Evolutionary conservation across 2,329 filamentous ascomycete genomes (phyloP), one percentile per base, ranked within the genome.

Genomic region (Trichoderma sp.): DNA sequence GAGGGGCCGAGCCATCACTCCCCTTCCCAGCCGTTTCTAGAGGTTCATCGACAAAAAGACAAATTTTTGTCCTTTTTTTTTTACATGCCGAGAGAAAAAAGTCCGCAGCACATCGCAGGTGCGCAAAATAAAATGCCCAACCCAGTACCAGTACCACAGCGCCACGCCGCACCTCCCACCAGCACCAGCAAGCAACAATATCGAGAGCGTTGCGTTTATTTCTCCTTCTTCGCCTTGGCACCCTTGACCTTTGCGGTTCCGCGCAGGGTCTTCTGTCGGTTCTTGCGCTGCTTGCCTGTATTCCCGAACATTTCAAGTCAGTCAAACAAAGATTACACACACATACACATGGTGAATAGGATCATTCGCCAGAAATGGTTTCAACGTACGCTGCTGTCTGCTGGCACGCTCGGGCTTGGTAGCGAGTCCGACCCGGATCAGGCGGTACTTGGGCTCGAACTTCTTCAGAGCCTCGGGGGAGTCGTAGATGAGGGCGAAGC

Each of bases 281-380:
- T 99, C 94, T 99, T 99, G 89, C 96, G 93, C 89, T 98, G 96
- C 91, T 99, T 99, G 92, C 95, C 95, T 98, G 86, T 88, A 79
- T 73, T 72, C 26, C 28, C 17, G 26, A 26, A 34, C 28, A 62
- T 57, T 3, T 28, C 62, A 69, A 73, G 76, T 80, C 71, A 79
- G 77, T 61, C 58, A 65, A 23, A 36, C 9, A 34, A 62, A 50
- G 6, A 39, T 11, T 4, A 62, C 34, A 26, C 39, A 59, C 15
- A 30, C 3, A 34, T 9, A 39, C 11, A 34, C 32, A 34, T 3
- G 11, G 11, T 13, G 11, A 34, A 34, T 13, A 13, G 32, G 11
- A 34, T 34, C 6, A 28, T 28, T 28, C 28, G 32, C 7, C 30
- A 15, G 36, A 17, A 15, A 47, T 12, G 23, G 30, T 28, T 6